Percentiles rank a stretch among this genome's conserved stretches.
These are phyloP conservation scores for Globisporangium alternatum DNA, from an alignment of 352 stramenopile species.

Conservation along the genomic window DNA sequence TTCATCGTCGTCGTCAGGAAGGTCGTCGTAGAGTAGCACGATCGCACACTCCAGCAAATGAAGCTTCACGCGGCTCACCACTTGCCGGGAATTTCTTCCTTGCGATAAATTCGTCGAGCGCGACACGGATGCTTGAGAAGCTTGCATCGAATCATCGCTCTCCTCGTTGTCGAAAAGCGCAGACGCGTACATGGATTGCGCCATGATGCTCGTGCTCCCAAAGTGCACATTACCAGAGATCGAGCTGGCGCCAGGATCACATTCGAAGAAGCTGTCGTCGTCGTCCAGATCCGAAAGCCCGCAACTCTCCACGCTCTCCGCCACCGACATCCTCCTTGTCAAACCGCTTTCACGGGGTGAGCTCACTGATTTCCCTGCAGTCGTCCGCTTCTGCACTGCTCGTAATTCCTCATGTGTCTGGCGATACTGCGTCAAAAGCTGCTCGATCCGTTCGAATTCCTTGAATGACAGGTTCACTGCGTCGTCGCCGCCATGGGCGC, in stretches of 20 bases:
- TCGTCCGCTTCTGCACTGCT: conserved; percentile 19
- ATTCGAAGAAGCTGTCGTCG: conserved; percentile 85
- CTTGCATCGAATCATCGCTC: conserved; percentile 12
- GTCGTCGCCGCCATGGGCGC: conserved; percentile 18
- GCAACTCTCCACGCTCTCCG: conserved; percentile 77
- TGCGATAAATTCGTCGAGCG: conserved; percentile 7
- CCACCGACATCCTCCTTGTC: conserved; percentile 54
- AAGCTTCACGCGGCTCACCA: conserved; percentile 67
- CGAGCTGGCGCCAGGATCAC: conserved; percentile 58
- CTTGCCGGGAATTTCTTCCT: conserved; percentile 27
- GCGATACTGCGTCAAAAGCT: conserved; percentile 76
- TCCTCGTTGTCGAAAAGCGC: conserved; percentile 54
- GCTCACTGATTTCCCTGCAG: not conserved
- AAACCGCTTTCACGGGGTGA: conserved; percentile 15
- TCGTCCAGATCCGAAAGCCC: conserved; percentile 83
- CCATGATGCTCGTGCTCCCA: conserved; percentile 49
- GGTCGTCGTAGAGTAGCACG: conserved; percentile 79
- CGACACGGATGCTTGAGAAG: conserved; percentile 1
- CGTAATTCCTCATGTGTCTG: conserved; percentile 69
- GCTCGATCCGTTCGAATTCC: conserved; percentile 85
- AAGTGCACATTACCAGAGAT: conserved; percentile 29
- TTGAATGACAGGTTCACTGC: conserved; percentile 64
- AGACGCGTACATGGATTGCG: conserved; percentile 83
- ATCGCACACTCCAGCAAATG: conserved; percentile 76
- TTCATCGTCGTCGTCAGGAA: conserved; percentile 52